These are phyloP conservation scores for Brassica rapa DNA, from an alignment of 345 rosid species.

Conservation along the genomic window DNA sequence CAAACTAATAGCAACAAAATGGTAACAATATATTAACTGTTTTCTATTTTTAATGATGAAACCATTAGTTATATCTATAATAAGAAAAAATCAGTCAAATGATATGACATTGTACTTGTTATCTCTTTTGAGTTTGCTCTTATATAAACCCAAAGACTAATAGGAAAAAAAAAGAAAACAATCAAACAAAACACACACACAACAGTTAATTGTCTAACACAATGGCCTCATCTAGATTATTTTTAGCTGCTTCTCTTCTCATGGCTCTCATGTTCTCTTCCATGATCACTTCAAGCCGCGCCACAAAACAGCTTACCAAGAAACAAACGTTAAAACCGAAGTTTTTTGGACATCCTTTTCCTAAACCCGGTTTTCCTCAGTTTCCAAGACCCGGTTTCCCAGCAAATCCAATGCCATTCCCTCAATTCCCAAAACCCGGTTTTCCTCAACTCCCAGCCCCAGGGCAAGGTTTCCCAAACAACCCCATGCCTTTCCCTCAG, in stretches of 20 bases:
- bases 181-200: not conserved
- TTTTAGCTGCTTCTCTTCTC: conserved; percentile 11
- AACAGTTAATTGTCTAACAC: not conserved
- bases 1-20: conserved; percentile 1
- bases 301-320: not conserved
- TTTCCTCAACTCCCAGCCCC: not conserved
- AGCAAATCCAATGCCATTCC: not conserved
- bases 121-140: conserved; percentile 3
- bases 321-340: conserved; percentile 5
- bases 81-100: not conserved
- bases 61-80: conserved; percentile 22
- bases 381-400: not conserved
- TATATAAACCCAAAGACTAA: conserved; percentile 21
- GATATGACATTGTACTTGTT: not conserved
- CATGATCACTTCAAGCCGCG: not conserved
- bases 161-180: not conserved
- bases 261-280: conserved; percentile 8
- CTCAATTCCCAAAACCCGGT: not conserved
- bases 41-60: conserved; percentile 13
- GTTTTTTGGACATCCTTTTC: not conserved
- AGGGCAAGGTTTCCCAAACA: not conserved
- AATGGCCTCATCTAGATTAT: conserved; percentile 19
- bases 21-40: not conserved
- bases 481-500: not conserved
- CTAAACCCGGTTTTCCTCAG: not conserved